Evolutionary conservation across 2,329 filamentous ascomycete species (phyloP), one percentile per base, ranked within the genome.

Genomic region (Aspergillus clavatus): DNA sequence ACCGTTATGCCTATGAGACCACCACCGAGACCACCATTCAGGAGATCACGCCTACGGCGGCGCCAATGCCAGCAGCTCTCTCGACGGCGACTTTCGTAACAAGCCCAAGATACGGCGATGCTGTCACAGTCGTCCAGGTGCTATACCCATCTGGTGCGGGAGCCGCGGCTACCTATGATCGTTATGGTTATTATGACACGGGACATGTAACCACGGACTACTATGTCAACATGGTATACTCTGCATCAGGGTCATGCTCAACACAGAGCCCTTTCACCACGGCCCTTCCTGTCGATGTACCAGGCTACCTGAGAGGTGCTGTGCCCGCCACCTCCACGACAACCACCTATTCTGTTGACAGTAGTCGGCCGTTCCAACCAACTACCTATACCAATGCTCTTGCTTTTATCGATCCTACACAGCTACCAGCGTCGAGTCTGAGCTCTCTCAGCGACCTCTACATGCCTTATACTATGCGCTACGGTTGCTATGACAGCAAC

Each of bases 341-440:
- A 5, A 58, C 53, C 7, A 61, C 59, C 2, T 33, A 51, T 19
- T 58, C 45, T 8, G 46, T 60, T 12, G 52, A 61, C 49, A 50
- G 54, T 31, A 45, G 41, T 19, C 18, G 18, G 3, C 48, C 57
- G 8, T 65, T 65, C 39, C 46, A 50, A 12, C 53, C 60, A 1
- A 56, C 55, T 7, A 64, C 60, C 5, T 53, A 55, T 37, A 55
- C 60, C 5, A 50, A 55, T 33, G 51, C 56, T 10, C 48, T 57
- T 28, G 47, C 61, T 26, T 64, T 45, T 40, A 50, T 65, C 3
- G 55, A 59, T 4, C 59, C 62, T 1, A 59, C 60, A 5, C 62
- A 65, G 38, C n/a, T 65, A 1, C 61, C 62, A 6, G 47, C 42
- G 14, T 21, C 37, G 2, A 50, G 50, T 14, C 19, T 64, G 26